Evolutionary conservation across 2,329 filamentous ascomycete genomes (phyloP), one percentile per base, ranked within the genome.

Genomic region (Calonectria fujianensis): DNA sequence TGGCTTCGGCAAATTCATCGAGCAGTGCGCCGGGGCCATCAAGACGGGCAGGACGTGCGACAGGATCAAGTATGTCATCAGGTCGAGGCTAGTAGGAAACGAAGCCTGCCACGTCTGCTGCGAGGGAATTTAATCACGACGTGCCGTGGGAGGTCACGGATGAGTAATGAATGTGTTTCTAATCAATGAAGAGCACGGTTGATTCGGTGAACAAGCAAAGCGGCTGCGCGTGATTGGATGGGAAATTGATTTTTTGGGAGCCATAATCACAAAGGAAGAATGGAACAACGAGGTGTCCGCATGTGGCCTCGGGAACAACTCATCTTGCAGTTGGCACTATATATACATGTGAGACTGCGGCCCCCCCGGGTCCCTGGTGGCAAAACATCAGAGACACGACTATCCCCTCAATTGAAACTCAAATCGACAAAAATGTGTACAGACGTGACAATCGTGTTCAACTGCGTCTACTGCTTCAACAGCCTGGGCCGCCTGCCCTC

Each of bases 1-100:
- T 16, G 70, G 70, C 41, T 66, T 51, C 45, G 70, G 64, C 63
- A 63, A 41, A 8, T 67, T 50, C 31, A 39, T 72, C 70, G 70
- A 72, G 35, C 64, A 54, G 31, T 72, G 70, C 52, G 48, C 31
- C 6, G 37, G 14, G 31, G 70, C 63, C 9, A 45, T 35, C 9
- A 48, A 35, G 16, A 20, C n/a, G 9, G 39, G 41, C 16, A 65
- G 10, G 27, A 27, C 18, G 27, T 72, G 70, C 20, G 37, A 63
- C 2, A 41, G 16, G 24, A 51, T 72, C 24, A 51, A 63, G 24
- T 51, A 68, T 24, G 64, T 61, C 20, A 29, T 63, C 24, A 51
- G 45, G 35, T 61, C 51, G 35, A 72, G 51, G 32, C 45, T 61
- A 13, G 59, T 68, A 1, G 51, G 27, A 8, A 51, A 39, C 11